These are phyloP conservation scores for Leccinum incarnatum DNA, from an alignment of 768 basidiomycete genomes.

Conservation along the genomic window DNA sequence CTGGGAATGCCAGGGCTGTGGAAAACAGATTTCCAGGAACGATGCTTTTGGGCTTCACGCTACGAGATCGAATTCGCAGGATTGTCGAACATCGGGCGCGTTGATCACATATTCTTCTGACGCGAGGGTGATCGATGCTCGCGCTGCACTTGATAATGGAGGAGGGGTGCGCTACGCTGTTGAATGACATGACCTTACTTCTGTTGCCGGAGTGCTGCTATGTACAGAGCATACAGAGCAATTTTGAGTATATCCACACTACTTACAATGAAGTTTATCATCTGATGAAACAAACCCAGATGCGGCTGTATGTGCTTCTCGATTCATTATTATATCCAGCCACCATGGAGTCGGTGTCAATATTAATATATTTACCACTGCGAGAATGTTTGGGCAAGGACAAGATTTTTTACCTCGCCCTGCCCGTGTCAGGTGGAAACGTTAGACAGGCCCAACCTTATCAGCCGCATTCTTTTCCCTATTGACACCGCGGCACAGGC, in stretches of 20 bases:
- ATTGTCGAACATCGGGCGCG: conserved; percentile 8
- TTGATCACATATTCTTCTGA: conserved; percentile 9
- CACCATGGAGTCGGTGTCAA: neutral
- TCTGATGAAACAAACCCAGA: neutral
- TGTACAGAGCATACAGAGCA: no score
- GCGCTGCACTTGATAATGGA: conserved; percentile 5
- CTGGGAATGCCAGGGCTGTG: conserved; percentile 15
- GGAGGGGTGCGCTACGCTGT: neutral
- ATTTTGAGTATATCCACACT: neutral
- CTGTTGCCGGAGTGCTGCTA: no score
- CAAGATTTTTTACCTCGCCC: neutral
- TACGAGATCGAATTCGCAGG: neutral
- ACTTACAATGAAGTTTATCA: no score
- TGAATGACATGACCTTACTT: neutral
- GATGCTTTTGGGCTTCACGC: conserved; percentile 14
- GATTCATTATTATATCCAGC: neutral
- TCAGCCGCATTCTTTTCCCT: no score
- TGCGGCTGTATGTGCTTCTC: neutral
- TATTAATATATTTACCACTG: no score
- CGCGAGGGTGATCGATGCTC: conserved; percentile 2
- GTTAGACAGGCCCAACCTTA: neutral
- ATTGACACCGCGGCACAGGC: no score
- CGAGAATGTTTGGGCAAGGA: neutral
- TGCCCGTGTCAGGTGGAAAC: neutral
- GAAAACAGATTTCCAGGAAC: conserved; percentile 7